Base-by-base conservation (phyloP, 345 rosid genomes). In the Atalantia buxifolia region DNA sequence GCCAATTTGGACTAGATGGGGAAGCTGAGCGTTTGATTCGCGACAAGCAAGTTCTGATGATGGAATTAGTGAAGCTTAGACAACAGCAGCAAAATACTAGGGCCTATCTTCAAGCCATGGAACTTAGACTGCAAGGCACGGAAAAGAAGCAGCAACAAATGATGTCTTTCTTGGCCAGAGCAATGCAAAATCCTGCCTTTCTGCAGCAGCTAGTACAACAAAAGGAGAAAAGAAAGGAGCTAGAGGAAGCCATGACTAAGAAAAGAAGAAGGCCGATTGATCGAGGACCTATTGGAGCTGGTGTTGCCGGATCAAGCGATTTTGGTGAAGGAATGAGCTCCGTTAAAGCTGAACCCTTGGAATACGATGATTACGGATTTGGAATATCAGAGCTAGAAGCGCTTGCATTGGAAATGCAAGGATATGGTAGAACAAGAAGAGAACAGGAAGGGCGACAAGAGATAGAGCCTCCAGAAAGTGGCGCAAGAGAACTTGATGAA, bases 361-460 rank as follows among this genome's bases (percentile, higher is more conserved):
- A 92, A 72, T 78, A 76, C 31, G 83, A 80, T 27, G 85, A 81
- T 33, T 64, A 40, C 24, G 82, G 79, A 31, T 79, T 73, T 68
- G 88, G 76, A 75, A 87, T 90, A 40, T 88, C 98, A 10, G 98
- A 95, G 85, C 87, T 95, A 50, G 97, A 95, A 81, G 96, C 84
- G 22, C 89, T 95, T 48, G 96, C 98, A 30, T 42, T 93, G 80
- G 98, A 95, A 84, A 92, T 95, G 93, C 95, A 91, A 84, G 97
- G 95, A 18, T 68, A 78, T 67, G 85, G 92, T 1, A 85, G 87
- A 63, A 74, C 80, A 38, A 80, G 85, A 65, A 65, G 66, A 31
- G 87, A 57, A 50, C 75, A 77, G 75, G 81, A 82, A 8, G 75
- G 71, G 59, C 68, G 24, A 66, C 81, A 83, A 9, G 87, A 83